Percentiles rank a stretch among this genome's conserved stretches.
Conservation (phyloP, 2,329 filamentous ascomycete species). For the Thermothelomyces thermophilus region DNA sequence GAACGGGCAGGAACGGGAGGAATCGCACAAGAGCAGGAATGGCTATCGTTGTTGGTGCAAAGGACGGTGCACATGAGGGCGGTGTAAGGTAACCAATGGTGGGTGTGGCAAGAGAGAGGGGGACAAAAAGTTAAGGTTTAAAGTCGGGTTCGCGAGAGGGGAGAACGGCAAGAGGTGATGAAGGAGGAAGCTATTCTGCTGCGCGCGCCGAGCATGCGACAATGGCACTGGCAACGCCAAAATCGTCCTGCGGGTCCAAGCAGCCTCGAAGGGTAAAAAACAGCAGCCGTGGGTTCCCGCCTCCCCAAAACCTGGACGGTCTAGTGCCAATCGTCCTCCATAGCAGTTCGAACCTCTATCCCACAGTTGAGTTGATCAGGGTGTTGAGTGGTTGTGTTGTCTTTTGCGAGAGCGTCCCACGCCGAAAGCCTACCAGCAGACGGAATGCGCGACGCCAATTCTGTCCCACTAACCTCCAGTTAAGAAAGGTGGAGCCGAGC, state of each 20-base stretch:
- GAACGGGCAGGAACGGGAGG: not conserved
- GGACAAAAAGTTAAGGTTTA: not conserved
- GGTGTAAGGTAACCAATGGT: not conserved
- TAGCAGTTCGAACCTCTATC: not conserved
- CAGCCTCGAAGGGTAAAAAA: not conserved
- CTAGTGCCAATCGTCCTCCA: constrained; percentile 4
- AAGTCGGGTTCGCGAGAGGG: not conserved
- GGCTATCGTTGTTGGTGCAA: not conserved
- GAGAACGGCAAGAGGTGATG: not conserved
- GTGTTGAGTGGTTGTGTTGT: not conserved
- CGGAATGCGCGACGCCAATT: not conserved
- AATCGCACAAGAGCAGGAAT: constrained; percentile 1
- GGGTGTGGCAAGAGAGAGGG: not conserved
- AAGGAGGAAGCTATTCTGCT: constrained; percentile 22
- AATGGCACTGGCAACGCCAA: constrained; percentile 13
- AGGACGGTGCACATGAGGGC: constrained; percentile 14
- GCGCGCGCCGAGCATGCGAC: constrained; percentile 17
- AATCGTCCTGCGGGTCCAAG: constrained; percentile 14
- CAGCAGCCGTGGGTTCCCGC: not conserved
- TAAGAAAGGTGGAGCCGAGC: not conserved
- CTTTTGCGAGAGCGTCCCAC: not conserved
- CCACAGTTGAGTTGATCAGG: not conserved
- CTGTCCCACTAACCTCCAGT: not conserved
- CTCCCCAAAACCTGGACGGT: constrained; percentile 4
- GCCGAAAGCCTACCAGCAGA: not conserved